Evolutionary conservation across 75 land plant species (phyloP).

Genomic region (Gnetum montanum): DNA sequence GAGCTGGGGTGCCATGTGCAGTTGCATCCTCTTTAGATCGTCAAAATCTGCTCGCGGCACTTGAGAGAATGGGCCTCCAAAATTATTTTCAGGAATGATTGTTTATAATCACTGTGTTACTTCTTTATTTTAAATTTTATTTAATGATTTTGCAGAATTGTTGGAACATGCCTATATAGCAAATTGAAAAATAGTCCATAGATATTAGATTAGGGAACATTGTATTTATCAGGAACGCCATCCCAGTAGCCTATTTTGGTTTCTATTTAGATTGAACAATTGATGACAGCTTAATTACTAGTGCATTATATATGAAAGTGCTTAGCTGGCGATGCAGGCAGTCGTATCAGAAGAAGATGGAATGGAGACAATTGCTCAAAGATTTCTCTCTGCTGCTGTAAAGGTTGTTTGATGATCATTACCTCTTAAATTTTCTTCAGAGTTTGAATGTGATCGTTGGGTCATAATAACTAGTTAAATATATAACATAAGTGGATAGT

Average conservation of each 20-base stretch:
- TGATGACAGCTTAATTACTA: no score
- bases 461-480: no score
- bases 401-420: constrained; percentile 59
- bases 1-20: constrained; percentile 93
- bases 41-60: constrained; percentile 44
- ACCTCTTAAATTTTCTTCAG: not conserved
- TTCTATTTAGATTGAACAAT: no score
- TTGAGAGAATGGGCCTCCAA: constrained; percentile 67
- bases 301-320: no score
- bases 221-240: not conserved
- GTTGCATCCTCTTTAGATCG: constrained; percentile 80
- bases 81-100: constrained; percentile 65
- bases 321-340: constrained; percentile 45
- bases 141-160: no score
- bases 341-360: constrained; percentile 95
- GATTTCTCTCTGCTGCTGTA: constrained; percentile 95
- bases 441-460: no score
- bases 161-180: no score
- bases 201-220: not conserved
- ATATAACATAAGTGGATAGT: no score
- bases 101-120: no score
- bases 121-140: no score
- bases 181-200: no score
- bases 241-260: no score
- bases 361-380: constrained; percentile 98